A percentile compares a stretch with the other conserved stretches of the same genome.
Evolutionary conservation across 306 rosid species (phyloP).

Genomic region (Cucumis melo): DNA sequence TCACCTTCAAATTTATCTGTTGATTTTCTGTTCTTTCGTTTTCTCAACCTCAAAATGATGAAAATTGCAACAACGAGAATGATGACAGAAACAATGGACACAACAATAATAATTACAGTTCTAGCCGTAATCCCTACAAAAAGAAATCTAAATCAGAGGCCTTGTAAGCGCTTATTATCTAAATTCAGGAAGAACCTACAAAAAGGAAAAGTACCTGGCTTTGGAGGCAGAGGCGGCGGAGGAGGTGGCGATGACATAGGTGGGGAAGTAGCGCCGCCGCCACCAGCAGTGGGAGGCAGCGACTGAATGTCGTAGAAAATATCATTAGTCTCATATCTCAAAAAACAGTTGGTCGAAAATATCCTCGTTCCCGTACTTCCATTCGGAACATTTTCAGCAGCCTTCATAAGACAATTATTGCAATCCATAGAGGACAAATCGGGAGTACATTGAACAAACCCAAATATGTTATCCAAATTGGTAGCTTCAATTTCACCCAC

Average conservation of each 20-base stretch:
- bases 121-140: not conserved
- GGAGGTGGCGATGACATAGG: not conserved
- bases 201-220: not conserved
- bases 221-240: not conserved
- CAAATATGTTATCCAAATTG: not conserved
- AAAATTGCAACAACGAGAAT: not conserved
- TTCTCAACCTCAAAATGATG: not conserved
- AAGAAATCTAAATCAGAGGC: not conserved
- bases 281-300: not conserved
- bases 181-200: not conserved
- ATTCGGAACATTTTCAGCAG: not conserved
- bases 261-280: not conserved
- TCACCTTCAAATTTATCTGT: not conserved
- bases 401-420: not conserved
- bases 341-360: not conserved
- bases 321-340: not conserved
- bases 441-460: constrained; percentile 6
- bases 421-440: constrained; percentile 8
- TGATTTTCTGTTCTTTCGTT: not conserved
- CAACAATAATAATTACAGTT: not conserved
- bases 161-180: not conserved
- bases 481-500: not conserved
- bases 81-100: not conserved
- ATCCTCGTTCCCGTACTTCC: not conserved
- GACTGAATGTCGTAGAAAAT: not conserved